Evolutionary conservation across 1,139 yeast genomes (phyloP).

Genomic region (Petasospora fabianii): DNA sequence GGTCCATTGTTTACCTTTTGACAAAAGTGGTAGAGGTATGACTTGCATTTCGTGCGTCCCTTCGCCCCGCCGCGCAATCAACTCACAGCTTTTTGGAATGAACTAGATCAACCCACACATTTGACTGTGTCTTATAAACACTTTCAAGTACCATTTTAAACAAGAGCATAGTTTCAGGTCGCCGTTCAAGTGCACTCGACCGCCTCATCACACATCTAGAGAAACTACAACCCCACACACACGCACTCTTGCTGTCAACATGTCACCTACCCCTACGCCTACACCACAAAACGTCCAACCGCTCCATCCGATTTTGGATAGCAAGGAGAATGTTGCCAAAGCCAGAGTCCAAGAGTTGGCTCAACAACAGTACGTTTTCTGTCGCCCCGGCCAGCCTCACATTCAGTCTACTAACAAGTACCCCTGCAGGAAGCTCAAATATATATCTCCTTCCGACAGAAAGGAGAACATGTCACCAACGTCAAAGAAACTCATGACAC

Average conservation of each 20-base stretch:
- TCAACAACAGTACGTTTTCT: conserved; percentile 24
- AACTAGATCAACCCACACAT: neutral
- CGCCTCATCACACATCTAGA: too few relatives aligned
- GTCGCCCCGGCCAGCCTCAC: neutral
- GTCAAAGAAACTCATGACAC: conserved; percentile 27
- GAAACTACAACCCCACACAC: neutral
- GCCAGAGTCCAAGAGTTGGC: conserved; percentile 28
- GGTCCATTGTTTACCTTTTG: conserved; percentile 14
- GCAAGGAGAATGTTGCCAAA: conserved; percentile 25
- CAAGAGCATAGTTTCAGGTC: too few relatives aligned
- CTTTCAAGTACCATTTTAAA: too few relatives aligned
- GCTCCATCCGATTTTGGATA: conserved; percentile 27
- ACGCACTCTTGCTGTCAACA: neutral
- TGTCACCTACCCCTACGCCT: conserved; percentile 5
- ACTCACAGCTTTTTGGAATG: neutral
- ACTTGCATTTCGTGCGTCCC: conserved; percentile 3
- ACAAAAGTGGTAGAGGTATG: conserved; percentile 12
- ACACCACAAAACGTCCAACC: conserved; percentile 27
- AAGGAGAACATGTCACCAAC: conserved; percentile 28
- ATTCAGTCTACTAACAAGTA: conserved; percentile 6
- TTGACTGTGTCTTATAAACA: too few relatives aligned
- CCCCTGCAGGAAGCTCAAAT: conserved; percentile 24
- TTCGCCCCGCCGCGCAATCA: neutral
- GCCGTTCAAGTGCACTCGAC: too few relatives aligned
- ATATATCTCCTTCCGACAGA: conserved; percentile 28